Base-by-base conservation (phyloP, 1,139 yeast genomes). In the Candida gigantensis region DNA sequence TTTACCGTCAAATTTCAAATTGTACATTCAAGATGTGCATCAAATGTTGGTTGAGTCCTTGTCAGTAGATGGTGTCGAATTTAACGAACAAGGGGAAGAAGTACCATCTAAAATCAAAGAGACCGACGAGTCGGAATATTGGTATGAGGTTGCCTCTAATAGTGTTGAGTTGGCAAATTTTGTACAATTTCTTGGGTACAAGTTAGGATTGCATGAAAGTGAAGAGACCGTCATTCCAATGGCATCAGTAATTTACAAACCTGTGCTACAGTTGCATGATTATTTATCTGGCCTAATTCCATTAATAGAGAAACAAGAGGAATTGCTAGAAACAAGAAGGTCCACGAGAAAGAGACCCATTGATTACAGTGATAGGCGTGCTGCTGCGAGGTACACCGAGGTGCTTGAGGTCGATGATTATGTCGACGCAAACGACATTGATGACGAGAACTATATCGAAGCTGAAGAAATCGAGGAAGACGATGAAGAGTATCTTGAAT, bases 11-110 rank as follows among this genome's bases (percentile, higher is more conserved):
- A 47, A 56, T 11, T 74, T 74, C 53, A 72, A 70, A 37, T 48
- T 74, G n/a, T 74, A 71, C 39, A 78, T 73, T n/a, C 73, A 74
- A 44, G 79, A 74, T 52, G 65, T 71, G 1, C 61, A 68, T 35
- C 52, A 57, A 18, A 58, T 68, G 60, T 49, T 72, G 17, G 44
- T 49, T 2, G 58, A 58, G 5, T 49, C 62, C 1, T 52, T 69
- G 10, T 37, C 47, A 1, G 44, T 39, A 3, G 62, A 54, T 32
- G 76, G 74, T 0, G 49, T 66, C 4, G 73, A 68, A 37, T 68
- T 68, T 41, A 60, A 62, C 45, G 33, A 35, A 9, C 24, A 40
- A 13, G 43, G 40, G 5, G 19, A 60, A 1, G 71, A 64, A 39
- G 50, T 63, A 0, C 38, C 41, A 9, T 24, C 30, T 5, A 28